Conservation (phyloP, 768 basidiomycete species). For the Pulveroboletus sp. region DNA sequence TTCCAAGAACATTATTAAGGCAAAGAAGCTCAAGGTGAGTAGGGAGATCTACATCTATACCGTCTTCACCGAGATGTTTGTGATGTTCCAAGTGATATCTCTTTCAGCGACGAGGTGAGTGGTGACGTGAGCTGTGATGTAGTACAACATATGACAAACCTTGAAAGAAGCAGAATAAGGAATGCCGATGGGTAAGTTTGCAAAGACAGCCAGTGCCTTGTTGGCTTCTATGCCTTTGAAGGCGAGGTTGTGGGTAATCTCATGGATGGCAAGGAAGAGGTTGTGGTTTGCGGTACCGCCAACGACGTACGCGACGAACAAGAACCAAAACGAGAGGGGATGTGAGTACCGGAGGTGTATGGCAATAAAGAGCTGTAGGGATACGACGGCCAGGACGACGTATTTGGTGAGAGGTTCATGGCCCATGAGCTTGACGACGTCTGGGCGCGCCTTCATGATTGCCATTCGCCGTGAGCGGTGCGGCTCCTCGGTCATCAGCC, state of each 20-base stretch:
- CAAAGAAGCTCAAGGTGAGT: slow-evolving; percentile 80
- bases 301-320: slow-evolving; percentile 76
- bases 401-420: slow-evolving; percentile 90
- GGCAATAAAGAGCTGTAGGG: slow-evolving; percentile 68
- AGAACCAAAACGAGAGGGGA: slow-evolving; percentile 68
- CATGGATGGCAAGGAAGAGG: slow-evolving; percentile 96
- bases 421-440: slow-evolving; percentile 97
- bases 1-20: slow-evolving; percentile 94
- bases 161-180: slow-evolving; percentile 97
- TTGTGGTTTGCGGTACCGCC: slow-evolving; percentile 98
- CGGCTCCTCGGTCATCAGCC: slow-evolving; percentile 98
- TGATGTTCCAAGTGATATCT: slow-evolving; percentile 96
- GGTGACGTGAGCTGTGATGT: background rate
- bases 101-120: slow-evolving; percentile 34
- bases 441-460: slow-evolving; percentile 93
- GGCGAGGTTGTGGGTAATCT: slow-evolving; percentile 97
- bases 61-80: slow-evolving; percentile 93
- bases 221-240: slow-evolving; percentile 82
- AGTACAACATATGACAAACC: slow-evolving; percentile 38
- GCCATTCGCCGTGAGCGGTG: slow-evolving; percentile 84
- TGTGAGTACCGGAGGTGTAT: slow-evolving; percentile 63
- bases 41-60: slow-evolving; percentile 94
- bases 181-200: slow-evolving; percentile 91
- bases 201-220: slow-evolving; percentile 84
- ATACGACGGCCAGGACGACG: slow-evolving; percentile 79